Percentiles rank a stretch among this genome's conserved stretches.
Evolutionary conservation across 2,329 filamentous ascomycete species (phyloP).

Genomic region (Pestalotiopsis fici): DNA sequence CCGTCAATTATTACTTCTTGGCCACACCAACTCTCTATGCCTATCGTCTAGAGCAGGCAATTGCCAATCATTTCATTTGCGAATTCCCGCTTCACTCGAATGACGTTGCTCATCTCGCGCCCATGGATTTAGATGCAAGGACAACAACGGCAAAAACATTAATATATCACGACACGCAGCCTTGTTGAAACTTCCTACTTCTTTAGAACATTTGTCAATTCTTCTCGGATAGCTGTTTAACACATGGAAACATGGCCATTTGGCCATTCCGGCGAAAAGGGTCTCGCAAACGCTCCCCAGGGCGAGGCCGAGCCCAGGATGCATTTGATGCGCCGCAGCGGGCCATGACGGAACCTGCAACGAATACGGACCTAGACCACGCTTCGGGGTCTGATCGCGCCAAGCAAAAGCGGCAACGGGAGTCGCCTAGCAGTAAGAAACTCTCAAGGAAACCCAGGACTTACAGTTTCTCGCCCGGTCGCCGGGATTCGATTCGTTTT

Average conservation of each 20-base stretch:
- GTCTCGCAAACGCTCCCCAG: conserved; percentile 61
- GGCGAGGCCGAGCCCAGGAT: conserved; percentile 47
- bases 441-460: conserved; percentile 37
- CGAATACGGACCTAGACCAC: not conserved
- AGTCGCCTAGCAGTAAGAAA: conserved; percentile 29
- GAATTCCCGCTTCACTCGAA: not conserved
- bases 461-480: conserved; percentile 61
- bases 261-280: conserved; percentile 82
- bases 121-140: conserved; percentile 31
- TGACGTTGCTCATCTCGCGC: conserved; percentile 20
- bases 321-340: conserved; percentile 16
- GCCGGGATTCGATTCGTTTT: conserved; percentile 53
- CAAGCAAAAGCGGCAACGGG: conserved; percentile 8
- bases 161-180: conserved; percentile 23
- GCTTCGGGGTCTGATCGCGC: not conserved
- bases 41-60: not conserved
- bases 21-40: not conserved
- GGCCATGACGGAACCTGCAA: conserved; percentile 25
- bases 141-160: conserved; percentile 23
- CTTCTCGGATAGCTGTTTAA: not conserved
- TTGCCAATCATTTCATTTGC: not conserved
- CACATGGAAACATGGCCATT: conserved; percentile 62
- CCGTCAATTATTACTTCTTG: not conserved
- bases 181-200: conserved; percentile 13
- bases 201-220: not conserved